Percentiles rank a stretch among this genome's conserved stretches.
Conservation (phyloP, 108 stramenopile species). For the Heterococcus sp. region DNA sequence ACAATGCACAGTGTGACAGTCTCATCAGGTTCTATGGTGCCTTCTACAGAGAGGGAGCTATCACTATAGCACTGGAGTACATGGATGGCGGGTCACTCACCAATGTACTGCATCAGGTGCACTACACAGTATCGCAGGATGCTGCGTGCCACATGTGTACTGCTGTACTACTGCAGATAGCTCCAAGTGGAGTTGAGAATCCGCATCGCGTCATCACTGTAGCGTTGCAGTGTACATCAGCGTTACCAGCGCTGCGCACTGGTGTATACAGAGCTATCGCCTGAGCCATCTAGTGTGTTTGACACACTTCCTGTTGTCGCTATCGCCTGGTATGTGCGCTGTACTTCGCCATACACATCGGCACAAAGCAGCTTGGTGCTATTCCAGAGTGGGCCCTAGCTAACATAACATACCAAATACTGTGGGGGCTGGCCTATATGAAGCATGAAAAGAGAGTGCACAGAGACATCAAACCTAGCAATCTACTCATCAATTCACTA, state of each 20-base stretch:
- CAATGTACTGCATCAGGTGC: slow-evolving; percentile 52
- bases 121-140: not conserved
- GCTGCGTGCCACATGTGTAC: too few species aligned
- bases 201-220: not conserved
- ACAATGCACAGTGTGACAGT: slow-evolving; percentile 54
- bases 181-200: not conserved
- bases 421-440: slow-evolving; percentile 61
- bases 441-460: slow-evolving; percentile 55
- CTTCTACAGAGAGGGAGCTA: slow-evolving; percentile 61
- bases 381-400: slow-evolving; percentile 59
- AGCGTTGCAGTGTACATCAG: not conserved
- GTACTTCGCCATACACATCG: too few species aligned
- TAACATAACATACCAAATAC: slow-evolving; percentile 55
- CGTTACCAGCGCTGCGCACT: too few species aligned
- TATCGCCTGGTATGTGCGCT: too few species aligned
- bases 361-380: slow-evolving; percentile 39
- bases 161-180: not conserved
- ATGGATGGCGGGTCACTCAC: slow-evolving; percentile 61
- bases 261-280: too few species aligned
- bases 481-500: slow-evolving; percentile 60
- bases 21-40: slow-evolving; percentile 63
- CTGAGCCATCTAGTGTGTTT: too few species aligned
- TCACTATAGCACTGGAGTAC: slow-evolving; percentile 65
- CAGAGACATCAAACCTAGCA: slow-evolving; percentile 61
- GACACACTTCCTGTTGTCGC: too few species aligned